Base-by-base conservation (phyloP, 108 stramenopile species). In the Stephanodiscus triporus region DNA sequence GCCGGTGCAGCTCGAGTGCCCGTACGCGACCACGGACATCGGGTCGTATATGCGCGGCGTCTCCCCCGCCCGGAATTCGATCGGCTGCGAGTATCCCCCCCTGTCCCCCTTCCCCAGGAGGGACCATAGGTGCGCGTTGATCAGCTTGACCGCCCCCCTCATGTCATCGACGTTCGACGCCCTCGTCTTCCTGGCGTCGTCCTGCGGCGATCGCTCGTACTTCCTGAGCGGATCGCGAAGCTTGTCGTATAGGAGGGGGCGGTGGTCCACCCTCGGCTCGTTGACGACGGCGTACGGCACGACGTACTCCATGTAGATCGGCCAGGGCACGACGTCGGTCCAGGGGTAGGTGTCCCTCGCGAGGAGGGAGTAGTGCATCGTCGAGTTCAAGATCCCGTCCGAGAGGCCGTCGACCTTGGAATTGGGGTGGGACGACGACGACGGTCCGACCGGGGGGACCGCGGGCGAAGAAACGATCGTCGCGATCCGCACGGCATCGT, bases 41-140 rank as follows among this genome's bases (percentile, higher is more conserved):
- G 95, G 89, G 61, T 96, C 95, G 71, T 88, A 94, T 24, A 96
- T 93, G 11, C 93, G 75, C 27, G 96, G 96, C 9, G 96, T 96
- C 50, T 87, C 88, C 16, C 83, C 72, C 6, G 80, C 54, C 26
- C 77, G 62, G 73, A 96, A 96, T 27, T 53, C 56, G 34, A 96
- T 89, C 20, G 87, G 80, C n/a, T n/a, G n/a, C n/a, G n/a, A n/a
- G n/a, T n/a, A n/a, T n/a, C n/a, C n/a, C 32, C 76, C 29, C 8
- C 68, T 32, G 29, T 9, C 6, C 30, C 5, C 20, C 20, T 1
- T 20, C 6, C 71, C 83, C 50, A 91, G 64, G 26, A 63, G 45
- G 16, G 75, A 78, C 89, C 89, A 95, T 20, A 95, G 29, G 10
- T 85, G 49, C 8, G 73, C 72, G 79, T 93, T 93, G 70, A 94